phyloP scores from a whole-genome alignment of 176 grass and related monocot species.

The Carex littledalei region DNA sequence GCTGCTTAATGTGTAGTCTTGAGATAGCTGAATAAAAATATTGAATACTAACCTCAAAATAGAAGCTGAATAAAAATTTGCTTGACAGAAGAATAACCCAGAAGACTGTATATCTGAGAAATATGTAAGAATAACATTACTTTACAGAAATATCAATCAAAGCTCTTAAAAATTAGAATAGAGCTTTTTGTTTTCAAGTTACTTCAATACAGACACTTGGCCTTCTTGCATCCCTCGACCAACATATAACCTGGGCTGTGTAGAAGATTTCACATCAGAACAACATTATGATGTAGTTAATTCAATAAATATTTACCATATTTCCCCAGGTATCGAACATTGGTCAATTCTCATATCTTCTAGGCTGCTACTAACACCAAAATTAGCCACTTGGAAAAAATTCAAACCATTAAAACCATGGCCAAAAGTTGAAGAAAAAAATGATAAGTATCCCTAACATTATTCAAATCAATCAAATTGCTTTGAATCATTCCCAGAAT shows the following conservation, averaged over 20 bases:
- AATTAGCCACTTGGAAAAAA: not conserved
- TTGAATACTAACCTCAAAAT: conserved; percentile 66
- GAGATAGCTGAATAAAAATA: conserved; percentile 4
- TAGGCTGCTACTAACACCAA: not conserved
- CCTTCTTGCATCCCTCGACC: conserved; percentile 92
- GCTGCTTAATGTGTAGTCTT: not conserved
- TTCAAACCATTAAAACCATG: not conserved
- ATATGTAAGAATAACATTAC: conserved; percentile 29
- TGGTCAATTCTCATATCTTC: not conserved
- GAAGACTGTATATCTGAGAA: conserved; percentile 74
- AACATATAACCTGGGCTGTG: conserved; percentile 72
- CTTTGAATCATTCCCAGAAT: not conserved
- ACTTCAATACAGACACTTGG: conserved; percentile 82
- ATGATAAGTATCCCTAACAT: not conserved
- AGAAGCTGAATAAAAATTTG: conserved; percentile 96
- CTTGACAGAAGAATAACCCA: conserved; percentile 74
- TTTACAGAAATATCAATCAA: conserved; percentile 16
- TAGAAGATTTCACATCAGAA: conserved; percentile 3
- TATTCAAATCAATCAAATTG: not conserved
- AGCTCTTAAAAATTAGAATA: conserved; percentile 17
- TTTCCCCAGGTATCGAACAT: not conserved
- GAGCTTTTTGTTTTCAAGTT: conserved; percentile 15
- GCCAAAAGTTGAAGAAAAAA: not conserved
- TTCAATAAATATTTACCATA: not conserved
- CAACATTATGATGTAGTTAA: not conserved